These are phyloP conservation scores for Lanmaoa rubissima DNA, from an alignment of 768 basidiomycete genomes.

Conservation along the genomic window DNA sequence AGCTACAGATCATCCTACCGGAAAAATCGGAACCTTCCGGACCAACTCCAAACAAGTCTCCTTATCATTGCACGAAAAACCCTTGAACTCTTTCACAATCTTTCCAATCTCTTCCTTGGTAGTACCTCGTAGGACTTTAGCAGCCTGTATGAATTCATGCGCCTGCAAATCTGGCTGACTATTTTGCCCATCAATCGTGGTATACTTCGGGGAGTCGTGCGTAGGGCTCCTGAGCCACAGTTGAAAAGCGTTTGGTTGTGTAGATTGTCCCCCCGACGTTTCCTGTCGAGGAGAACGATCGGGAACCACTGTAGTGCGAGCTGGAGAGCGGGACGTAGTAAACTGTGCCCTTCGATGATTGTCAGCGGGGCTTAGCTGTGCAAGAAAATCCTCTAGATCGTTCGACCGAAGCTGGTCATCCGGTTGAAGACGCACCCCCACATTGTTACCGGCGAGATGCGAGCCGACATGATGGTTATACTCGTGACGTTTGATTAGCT, in stretches of 20 bases:
- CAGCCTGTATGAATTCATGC: background rate
- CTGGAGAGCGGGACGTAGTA: background rate
- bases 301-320: background rate
- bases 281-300: background rate
- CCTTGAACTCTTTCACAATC: slow-evolving; percentile 21
- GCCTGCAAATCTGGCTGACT: background rate
- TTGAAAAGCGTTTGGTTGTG: slow-evolving; percentile 14
- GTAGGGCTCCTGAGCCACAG: slow-evolving; percentile 8
- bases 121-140: slow-evolving; percentile 12
- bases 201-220: slow-evolving; percentile 9
- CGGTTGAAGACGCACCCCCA: background rate
- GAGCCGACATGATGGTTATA: slow-evolving; percentile 12
- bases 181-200: slow-evolving; percentile 18
- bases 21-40: slow-evolving; percentile 20
- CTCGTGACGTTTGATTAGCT: slow-evolving; percentile 9
- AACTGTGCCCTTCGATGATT: background rate
- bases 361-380: background rate
- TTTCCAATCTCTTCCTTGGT: slow-evolving; percentile 13
- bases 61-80: slow-evolving; percentile 1
- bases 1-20: slow-evolving; percentile 13
- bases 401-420: background rate
- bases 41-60: slow-evolving; percentile 16
- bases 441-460: background rate
- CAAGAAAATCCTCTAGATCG: background rate
- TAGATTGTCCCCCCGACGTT: background rate